Base-by-base conservation (phyloP, 2,329 filamentous ascomycete species). In the Cordyceps farinosa region DNA sequence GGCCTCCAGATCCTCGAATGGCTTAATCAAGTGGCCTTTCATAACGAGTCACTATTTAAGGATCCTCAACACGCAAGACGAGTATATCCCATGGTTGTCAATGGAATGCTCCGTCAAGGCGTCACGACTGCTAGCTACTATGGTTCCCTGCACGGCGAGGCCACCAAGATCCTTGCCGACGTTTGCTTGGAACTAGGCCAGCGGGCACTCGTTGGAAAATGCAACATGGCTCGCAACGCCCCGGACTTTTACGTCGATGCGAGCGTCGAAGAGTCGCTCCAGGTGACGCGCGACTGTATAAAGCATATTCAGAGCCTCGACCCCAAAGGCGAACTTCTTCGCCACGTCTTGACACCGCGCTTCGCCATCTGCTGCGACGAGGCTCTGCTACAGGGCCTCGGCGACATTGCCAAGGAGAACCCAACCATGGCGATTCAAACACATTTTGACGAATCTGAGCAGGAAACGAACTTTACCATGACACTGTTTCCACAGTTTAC, bases 381-480 rank as follows among this genome's bases (percentile, higher is more conserved):
- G 0, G 77, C 80, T 3, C 74, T 89, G 0, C 78, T 90, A 2
- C 62, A 68, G 0, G 84, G 84, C 0, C 75, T 90, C 1, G 87
- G 87, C 0, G 69, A 74, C 1, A 79, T 89, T 30, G 82, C 82
- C 0, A 67, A 68, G 3, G 67, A 76, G 10, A 77, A 88, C 62
- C 75, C 76, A 0, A 71, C 78, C 1, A 69, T 89, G 27, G 78
- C 83, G 0, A 82, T 90, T 38, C 87, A 90, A 72, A 89, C 86
- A 3, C 87, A 89, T 70, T 88, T 89, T 75, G 85, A 87, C 71
- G 87, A 89, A 69, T 85, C 86, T 0, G 76, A 80, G 67, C 81
- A 86, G 64, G 87, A 89, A 70, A 84, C 87, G 60, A 66, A 75
- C 1, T 79, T 81, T 27, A 89, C 86, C 0, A 73, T 72, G 8